Base-by-base conservation (phyloP, 768 basidiomycete species). In the Psilocybe azurescens region DNA sequence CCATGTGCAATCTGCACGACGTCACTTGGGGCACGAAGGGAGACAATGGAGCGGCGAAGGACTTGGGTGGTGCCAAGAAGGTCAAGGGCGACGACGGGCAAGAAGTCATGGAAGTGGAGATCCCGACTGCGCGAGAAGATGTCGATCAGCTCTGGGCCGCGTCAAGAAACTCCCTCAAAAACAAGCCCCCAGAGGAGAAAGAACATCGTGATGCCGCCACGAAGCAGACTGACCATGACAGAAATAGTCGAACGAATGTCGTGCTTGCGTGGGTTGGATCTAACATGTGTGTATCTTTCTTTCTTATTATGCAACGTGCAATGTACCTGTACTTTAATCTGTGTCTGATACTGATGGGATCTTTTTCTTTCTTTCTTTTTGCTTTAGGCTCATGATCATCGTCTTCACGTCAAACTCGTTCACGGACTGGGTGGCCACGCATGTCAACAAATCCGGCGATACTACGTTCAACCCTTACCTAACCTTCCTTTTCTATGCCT, bases 21-120 rank as follows among this genome's bases (percentile, higher is more conserved):
- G 92, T 95, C 49, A 90, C 89, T 33, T 92, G 90, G 94, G 95
- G 95, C 62, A 96, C 95, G 30, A 94, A 96, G 71, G 94, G 95
- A 63, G 93, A 95, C 77, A 95, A 95, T 67, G 91, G 91, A 44
- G 79, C 93, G 10, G 78, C 88, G 13, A 95, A 96, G 75, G 94
- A 97, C 72, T 83, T 97, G 10, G 95, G 95, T 59, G 88, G 90
- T 9, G 95, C 94, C 1, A 95, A 95, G 82, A 95, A 95, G 74
- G 81, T 94, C 62, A 90, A 92, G 78, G 87, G 85, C 58, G 89
- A 90, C 38, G 88, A 89, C 72, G 95, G 95, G 55, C 90, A 95
- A 69, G 91, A 91, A 50, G 78, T 95, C 68, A 85, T 94, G 78
- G 94, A 95, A 74, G 90, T 96, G 50, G 90, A 93, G 69, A 71